Percentiles rank a stretch among this genome's conserved stretches.
phyloP scores from a whole-genome alignment of 2,329 filamentous ascomycete genomes.

The Stemphylium beticola region DNA sequence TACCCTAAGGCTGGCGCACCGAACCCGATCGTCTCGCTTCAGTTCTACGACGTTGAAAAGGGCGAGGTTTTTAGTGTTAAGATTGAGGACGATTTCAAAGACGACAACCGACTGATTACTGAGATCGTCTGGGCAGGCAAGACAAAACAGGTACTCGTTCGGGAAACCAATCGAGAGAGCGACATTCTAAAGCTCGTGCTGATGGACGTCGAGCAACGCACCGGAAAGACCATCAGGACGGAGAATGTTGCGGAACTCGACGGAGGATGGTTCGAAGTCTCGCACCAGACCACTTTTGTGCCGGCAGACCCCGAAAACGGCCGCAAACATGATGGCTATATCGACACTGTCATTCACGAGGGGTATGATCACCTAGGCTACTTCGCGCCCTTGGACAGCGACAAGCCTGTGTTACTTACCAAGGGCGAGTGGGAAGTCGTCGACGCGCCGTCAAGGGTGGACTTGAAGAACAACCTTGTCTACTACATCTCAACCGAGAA shows the following conservation, averaged over 20 bases:
- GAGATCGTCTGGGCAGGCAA: constrained; percentile 88
- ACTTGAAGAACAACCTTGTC: constrained; percentile 82
- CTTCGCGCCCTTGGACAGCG: constrained; percentile 84
- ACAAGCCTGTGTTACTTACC: constrained; percentile 83
- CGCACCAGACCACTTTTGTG: constrained; percentile 82
- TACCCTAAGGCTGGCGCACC: constrained; percentile 95
- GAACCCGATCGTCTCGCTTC: constrained; percentile 86
- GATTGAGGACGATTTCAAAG: constrained; percentile 76
- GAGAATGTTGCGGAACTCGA: constrained; percentile 84
- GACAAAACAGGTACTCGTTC: constrained; percentile 77
- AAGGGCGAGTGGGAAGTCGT: constrained; percentile 93
- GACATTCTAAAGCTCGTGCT: constrained; percentile 88
- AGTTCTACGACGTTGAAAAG: constrained; percentile 84
- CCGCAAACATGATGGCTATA: constrained; percentile 83
- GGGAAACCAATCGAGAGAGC: constrained; percentile 93
- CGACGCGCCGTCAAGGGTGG: constrained; percentile 80
- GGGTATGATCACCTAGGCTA: constrained; percentile 92
- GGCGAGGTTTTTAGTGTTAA: constrained; percentile 80
- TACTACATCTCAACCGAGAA: constrained; percentile 91
- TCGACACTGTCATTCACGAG: constrained; percentile 86
- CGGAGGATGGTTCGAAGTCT: constrained; percentile 96
- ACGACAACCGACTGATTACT: constrained; percentile 87
- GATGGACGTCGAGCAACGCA: constrained; percentile 76
- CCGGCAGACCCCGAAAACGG: constrained; percentile 81
- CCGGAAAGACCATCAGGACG: constrained; percentile 78